Base-by-base conservation (phyloP, 2,329 filamentous ascomycete genomes). In the Penicillium janthinellum region DNA sequence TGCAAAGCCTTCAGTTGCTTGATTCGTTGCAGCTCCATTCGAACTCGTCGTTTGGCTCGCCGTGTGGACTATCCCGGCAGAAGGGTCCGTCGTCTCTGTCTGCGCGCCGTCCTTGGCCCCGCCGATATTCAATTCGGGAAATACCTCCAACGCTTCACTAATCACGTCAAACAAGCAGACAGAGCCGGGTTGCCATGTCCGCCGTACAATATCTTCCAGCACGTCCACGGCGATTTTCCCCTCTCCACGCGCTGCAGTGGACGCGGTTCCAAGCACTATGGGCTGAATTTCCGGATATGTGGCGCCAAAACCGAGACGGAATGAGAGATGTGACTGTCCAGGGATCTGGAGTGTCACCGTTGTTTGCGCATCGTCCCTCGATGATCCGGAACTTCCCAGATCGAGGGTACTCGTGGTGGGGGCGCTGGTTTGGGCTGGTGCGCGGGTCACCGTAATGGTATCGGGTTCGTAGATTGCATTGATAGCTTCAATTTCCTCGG, bases 81-180 rank as follows among this genome's bases (percentile, higher is more conserved):
- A 31, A 15, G 54, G 56, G 25, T 61, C 49, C 25, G 42, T 35
- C 12, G 57, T 51, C 4, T 56, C 65, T 1, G 54, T 56, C 5
- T 61, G 59, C 15, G 56, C 15, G 41, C 62, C 25, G 56, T 64
- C 7, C 62, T 69, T 17, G 59, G 61, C 53, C 14, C 67, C 68
- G 6, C 73, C 69, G 74, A 73, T 79, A 57, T 79, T 82, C 64
- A 90, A 79, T 70, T 90, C 89, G 70, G 78, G 76, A 5, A 84
- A 74, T 2, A 76, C 71, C 60, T 81, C 81, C 35, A 75, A 75
- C 0, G 78, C 79, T 65, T 85, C 85, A 66, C 96, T 93, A 39
- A 97, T 83, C n/a, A 96, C 84, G 72, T 97, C 94, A 70, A 93
- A 99, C 3, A 99, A 79, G 70, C 93, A 97, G 22, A 96, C 92